Base-by-base conservation (phyloP, 176 grass and related monocot genomes). In the Microstegium vimineum region DNA sequence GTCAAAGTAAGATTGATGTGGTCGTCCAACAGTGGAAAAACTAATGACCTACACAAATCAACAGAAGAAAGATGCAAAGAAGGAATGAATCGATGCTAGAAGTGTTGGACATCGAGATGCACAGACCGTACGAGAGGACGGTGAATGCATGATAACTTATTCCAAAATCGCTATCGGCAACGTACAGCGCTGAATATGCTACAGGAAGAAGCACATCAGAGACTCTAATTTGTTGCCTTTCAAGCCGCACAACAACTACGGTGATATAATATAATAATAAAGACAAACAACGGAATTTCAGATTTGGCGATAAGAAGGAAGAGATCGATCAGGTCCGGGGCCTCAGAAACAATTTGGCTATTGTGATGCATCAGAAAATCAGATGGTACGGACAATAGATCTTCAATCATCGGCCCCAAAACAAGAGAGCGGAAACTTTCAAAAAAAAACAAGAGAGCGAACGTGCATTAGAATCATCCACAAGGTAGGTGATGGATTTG, bases 221-320 rank as follows among this genome's bases (percentile, higher is more conserved):
- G 90, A 95, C 90, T 92, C 93, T 95, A 95, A 92, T 90, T 90
- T 90, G 43, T 85, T 90, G 91, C 91, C 91, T 51, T 33, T 1
- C 2, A 5, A 5, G 15, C 4, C 0, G 18, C 1, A 0, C 4
- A 30, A 12, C 1, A 70, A 34, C 27, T 13, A 4, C 0, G 1
- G 26, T 27, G 38, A 1, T n/a, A n/a, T n/a, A n/a, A n/a, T n/a
- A n/a, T 1, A 7, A 2, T 10, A 2, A 12, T 6, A 8, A 1
- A 27, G 4, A 35, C 4, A 1, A 20, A 0, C 16, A 41, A 13
- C 16, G 8, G n/a, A n/a, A n/a, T n/a, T n/a, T n/a, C n/a, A n/a
- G n/a, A n/a, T n/a, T n/a, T n/a, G n/a, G n/a, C n/a, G n/a, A n/a
- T n/a, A n/a, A n/a, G n/a, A 1, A 1, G 4, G 0, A 7, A 31